phyloP scores from a whole-genome alignment of 495 filamentous ascomycete species.

The Friedmanniomyces endolithicus region DNA sequence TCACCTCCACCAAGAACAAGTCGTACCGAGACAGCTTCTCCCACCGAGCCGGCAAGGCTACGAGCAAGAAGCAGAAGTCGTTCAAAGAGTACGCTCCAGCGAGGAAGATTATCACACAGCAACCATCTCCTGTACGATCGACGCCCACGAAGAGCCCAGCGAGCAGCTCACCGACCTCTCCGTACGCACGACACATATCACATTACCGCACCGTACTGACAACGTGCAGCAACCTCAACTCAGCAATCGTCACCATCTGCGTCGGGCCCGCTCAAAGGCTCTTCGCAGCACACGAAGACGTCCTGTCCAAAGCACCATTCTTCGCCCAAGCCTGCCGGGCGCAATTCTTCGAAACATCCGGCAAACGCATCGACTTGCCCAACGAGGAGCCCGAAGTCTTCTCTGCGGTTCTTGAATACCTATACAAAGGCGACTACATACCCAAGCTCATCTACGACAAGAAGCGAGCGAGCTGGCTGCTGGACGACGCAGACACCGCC shows the following conservation, averaged over 20 bases:
- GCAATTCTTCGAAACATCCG: slow-evolving; percentile 49
- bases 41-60: slow-evolving; percentile 28
- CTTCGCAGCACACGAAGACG: slow-evolving; percentile 82
- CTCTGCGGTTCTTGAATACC: slow-evolving; percentile 78
- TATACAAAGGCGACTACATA: slow-evolving; percentile 92
- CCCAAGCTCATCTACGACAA: slow-evolving; percentile 36
- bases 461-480: slow-evolving; percentile 28
- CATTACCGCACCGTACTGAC: not conserved
- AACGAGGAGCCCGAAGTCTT: slow-evolving; percentile 82
- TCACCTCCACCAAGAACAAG: slow-evolving; percentile 24
- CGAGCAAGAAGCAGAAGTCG: slow-evolving; percentile 29
- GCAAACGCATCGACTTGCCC: slow-evolving; percentile 65
- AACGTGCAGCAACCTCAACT: slow-evolving; percentile 42
- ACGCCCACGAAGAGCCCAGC: slow-evolving; percentile 15
- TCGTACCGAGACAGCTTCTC: slow-evolving; percentile 31
- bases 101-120: slow-evolving; percentile 12
- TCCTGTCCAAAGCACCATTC: slow-evolving; percentile 65
- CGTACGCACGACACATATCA: slow-evolving; percentile 14
- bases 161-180: slow-evolving; percentile 17
- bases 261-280: slow-evolving; percentile 68
- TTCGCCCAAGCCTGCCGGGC: slow-evolving; percentile 50
- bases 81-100: slow-evolving; percentile 26
- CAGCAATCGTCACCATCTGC: slow-evolving; percentile 65
- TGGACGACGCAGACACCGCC: slow-evolving; percentile 21
- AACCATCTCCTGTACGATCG: slow-evolving; percentile 3